Evolutionary conservation across 2,329 filamentous ascomycete species (phyloP).

Genomic region (Coniosporium tulheliwenetii): DNA sequence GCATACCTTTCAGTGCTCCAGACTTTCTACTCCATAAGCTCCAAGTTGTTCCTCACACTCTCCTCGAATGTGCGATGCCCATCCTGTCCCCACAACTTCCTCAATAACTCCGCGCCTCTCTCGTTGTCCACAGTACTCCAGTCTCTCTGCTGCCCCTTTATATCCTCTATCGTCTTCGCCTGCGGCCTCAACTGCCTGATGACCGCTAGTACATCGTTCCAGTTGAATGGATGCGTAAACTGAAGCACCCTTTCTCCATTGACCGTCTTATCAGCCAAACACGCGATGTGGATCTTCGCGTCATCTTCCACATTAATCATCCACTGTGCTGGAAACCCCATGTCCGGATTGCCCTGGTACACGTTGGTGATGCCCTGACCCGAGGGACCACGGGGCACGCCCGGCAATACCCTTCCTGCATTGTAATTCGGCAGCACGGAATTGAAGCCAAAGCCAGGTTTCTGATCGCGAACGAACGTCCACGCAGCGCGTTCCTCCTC

Average conservation of each 20-base stretch:
- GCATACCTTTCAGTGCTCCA: too few species aligned
- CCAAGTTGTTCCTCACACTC: too few species aligned
- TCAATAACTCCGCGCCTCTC: conserved; percentile 14
- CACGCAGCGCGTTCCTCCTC: conserved; percentile 30
- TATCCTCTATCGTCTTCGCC: conserved; percentile 16
- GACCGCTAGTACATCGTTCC: conserved; percentile 26
- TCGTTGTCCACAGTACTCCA: conserved; percentile 9
- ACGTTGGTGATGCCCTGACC: not conserved
- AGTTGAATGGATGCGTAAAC: conserved; percentile 31
- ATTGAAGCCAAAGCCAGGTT: conserved; percentile 29
- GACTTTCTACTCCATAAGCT: too few species aligned
- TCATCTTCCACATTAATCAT: conserved; percentile 32
- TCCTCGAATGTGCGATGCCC: too few species aligned
- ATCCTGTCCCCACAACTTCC: conserved; percentile 10
- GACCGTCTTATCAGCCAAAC: conserved; percentile 29
- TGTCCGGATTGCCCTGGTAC: conserved; percentile 2
- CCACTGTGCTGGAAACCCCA: conserved; percentile 11
- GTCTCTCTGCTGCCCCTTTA: conserved; percentile 9
- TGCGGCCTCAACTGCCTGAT: conserved; percentile 23
- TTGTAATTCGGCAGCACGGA: conserved; percentile 14
- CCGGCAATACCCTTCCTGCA: conserved; percentile 3
- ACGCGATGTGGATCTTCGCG: conserved; percentile 37
- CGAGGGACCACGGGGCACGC: too few species aligned
- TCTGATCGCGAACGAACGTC: conserved; percentile 28
- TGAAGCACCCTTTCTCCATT: conserved; percentile 37